phyloP scores from a whole-genome alignment of 768 basidiomycete species.

The Lanmaoa rubissima region DNA sequence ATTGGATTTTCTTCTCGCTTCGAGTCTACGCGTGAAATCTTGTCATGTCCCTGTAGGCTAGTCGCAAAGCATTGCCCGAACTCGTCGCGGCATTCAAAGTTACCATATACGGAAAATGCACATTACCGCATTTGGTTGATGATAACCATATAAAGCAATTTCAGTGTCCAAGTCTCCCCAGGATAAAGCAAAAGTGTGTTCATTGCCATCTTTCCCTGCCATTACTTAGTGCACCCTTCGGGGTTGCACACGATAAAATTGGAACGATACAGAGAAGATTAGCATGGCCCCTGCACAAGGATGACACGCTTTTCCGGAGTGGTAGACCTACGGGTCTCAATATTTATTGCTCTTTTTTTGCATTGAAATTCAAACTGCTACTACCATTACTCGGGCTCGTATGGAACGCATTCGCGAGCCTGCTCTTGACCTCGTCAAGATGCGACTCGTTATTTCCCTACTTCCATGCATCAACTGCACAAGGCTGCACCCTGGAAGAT shows the following conservation, averaged over 20 bases:
- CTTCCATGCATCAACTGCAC: neutral
- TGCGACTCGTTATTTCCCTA: neutral
- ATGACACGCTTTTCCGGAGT: conserved; percentile 99
- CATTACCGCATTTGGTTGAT: neutral
- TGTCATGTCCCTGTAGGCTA: neutral
- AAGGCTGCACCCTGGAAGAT: too few relatives aligned
- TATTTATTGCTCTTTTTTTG: conserved; percentile 33
- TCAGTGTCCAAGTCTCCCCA: conserved; percentile 2
- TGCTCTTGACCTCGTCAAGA: neutral
- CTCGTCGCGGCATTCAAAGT: neutral
- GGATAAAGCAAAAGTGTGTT: conserved; percentile 21
- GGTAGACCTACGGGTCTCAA: conserved; percentile 57
- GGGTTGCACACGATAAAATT: conserved; percentile 98
- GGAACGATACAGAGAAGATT: conserved; percentile 99
- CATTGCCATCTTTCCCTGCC: rapidly evolving
- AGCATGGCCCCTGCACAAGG: conserved; percentile 99
- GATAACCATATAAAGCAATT: conserved; percentile 4
- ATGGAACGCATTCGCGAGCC: neutral
- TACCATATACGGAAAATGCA: neutral
- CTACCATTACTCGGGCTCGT: too few relatives aligned
- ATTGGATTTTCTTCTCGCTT: neutral
- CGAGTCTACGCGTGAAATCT: neutral
- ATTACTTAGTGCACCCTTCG: conserved; percentile 62
- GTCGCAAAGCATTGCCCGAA: neutral
- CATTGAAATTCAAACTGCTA: neutral